These are phyloP conservation scores for Xylogone sp. DNA, from an alignment of 2,329 filamentous ascomycete genomes.

Conservation along the genomic window DNA sequence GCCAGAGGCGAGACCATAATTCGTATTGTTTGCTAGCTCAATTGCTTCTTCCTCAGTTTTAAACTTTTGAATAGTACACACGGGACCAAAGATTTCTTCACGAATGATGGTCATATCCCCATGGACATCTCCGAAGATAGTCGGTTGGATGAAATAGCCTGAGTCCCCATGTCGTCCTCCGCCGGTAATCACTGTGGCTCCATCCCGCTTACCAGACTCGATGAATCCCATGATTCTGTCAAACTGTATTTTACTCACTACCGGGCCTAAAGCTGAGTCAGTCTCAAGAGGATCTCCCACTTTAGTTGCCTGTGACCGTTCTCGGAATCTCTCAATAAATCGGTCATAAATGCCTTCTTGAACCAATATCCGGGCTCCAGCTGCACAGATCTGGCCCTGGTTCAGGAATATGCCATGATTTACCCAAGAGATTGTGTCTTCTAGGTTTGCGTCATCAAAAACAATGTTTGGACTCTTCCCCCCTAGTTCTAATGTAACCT, in stretches of 20 bases:
- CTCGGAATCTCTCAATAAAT: conserved; percentile 60
- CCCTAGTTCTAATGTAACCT: conserved; percentile 55
- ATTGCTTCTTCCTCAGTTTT: conserved; percentile 62
- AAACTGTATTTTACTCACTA: conserved; percentile 62
- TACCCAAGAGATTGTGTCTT: conserved; percentile 55
- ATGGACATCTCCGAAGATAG: conserved; percentile 64
- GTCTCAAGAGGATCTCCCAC: conserved; percentile 61
- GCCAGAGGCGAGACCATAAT: conserved; percentile 62
- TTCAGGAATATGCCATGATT: conserved; percentile 36
- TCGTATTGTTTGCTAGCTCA: conserved; percentile 55
- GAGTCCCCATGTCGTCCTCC: conserved; percentile 52
- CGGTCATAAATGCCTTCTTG: conserved; percentile 64
- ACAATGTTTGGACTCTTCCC: conserved; percentile 57
- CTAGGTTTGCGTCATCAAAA: conserved; percentile 53
- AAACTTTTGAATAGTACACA: conserved; percentile 65
- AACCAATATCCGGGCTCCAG: conserved; percentile 61
- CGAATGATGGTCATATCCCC: conserved; percentile 67
- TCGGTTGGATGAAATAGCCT: conserved; percentile 66
- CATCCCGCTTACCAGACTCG: conserved; percentile 56
- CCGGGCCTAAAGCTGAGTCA: conserved; percentile 64
- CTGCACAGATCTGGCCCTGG: conserved; percentile 38
- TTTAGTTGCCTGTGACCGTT: conserved; percentile 53
- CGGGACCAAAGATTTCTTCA: conserved; percentile 69
- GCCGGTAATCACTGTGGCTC: conserved; percentile 58
- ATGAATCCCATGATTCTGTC: conserved; percentile 64